Conservation (phyloP, 139 green algal species). For the Chlorella vulgaris region DNA sequence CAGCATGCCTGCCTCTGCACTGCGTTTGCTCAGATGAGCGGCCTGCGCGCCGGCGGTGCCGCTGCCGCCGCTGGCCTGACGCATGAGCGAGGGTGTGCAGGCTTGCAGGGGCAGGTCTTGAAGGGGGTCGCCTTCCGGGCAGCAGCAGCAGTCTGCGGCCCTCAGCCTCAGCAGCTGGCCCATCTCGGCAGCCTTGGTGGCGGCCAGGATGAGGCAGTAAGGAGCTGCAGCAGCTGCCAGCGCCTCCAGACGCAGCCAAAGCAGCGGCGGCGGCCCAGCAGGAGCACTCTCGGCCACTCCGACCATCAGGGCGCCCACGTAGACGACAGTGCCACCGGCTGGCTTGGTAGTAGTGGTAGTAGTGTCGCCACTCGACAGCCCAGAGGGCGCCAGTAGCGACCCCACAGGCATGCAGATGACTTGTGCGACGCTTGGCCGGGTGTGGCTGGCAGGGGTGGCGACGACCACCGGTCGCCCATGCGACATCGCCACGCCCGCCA, state of each 20-base stretch:
- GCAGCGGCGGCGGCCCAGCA: not conserved
- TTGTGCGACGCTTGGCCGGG: not conserved
- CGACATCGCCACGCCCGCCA: slow-evolving; percentile 32
- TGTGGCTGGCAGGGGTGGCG: not conserved
- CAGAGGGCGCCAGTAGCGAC: too few species aligned
- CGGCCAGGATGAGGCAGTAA: slow-evolving; percentile 23
- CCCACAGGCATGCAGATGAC: slow-evolving; percentile 20
- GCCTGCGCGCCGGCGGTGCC: not conserved
- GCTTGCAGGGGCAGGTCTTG: slow-evolving; percentile 34
- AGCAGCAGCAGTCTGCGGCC: slow-evolving; percentile 7
- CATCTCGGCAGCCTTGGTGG: slow-evolving; percentile 17
- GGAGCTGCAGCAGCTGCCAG: slow-evolving; percentile 20
- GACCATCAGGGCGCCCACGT: slow-evolving; percentile 37
- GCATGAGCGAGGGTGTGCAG: not conserved
- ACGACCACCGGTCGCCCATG: slow-evolving; percentile 3
- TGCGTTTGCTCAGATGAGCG: not conserved
- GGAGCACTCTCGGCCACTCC: not conserved
- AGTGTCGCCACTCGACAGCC: too few species aligned
- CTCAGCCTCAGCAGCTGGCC: slow-evolving; percentile 27
- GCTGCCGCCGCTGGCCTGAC: too few species aligned
- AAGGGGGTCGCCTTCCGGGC: slow-evolving; percentile 9
- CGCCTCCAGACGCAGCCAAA: not conserved
- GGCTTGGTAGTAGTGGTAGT: not conserved
- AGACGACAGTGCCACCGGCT: not conserved
- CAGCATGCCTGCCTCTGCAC: too few species aligned